Conservation (phyloP, 108 stramenopile genomes). For the Skeletonema menzelii region DNA sequence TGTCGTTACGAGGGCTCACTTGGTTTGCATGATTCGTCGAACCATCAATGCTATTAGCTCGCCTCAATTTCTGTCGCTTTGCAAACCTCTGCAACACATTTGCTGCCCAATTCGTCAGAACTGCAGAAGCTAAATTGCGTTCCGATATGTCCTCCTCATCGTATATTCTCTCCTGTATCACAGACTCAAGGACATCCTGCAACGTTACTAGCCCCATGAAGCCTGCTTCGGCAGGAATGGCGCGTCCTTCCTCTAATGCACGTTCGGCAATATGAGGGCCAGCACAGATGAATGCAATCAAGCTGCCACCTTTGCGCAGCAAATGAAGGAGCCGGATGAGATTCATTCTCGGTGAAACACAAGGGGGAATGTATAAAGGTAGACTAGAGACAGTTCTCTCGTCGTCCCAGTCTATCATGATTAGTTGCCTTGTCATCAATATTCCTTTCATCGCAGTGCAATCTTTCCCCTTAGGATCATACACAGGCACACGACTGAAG, state of each 20-base stretch:
- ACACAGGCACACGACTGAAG: constrained; percentile 65
- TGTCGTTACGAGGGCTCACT: not conserved
- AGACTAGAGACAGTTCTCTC: constrained; percentile 51
- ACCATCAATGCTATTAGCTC: not conserved
- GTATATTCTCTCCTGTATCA: constrained; percentile 60
- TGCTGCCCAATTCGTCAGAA: constrained; percentile 60
- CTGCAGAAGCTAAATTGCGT: constrained; percentile 46
- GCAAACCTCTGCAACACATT: constrained; percentile 25
- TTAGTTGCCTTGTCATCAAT: constrained; percentile 65
- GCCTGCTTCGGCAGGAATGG: constrained; percentile 49
- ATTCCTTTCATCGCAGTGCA: constrained; percentile 47
- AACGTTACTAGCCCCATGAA: constrained; percentile 68
- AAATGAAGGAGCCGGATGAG: constrained; percentile 52
- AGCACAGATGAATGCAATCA: constrained; percentile 72
- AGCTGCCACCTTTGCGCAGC: constrained; percentile 48
- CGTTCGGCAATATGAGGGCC: constrained; percentile 60
- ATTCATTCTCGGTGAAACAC: constrained; percentile 58
- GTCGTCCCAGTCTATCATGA: constrained; percentile 68
- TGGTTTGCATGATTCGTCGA: not conserved
- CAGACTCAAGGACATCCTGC: constrained; percentile 62
- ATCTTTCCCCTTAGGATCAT: constrained; percentile 36
- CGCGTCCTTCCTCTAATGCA: constrained; percentile 31
- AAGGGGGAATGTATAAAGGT: constrained; percentile 52
- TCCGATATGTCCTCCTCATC: constrained; percentile 60
- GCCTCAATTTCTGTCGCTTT: constrained; percentile 22